These are phyloP conservation scores for Solanum bulbocastanum DNA, from an alignment of 257 asterid genomes.

Conservation along the genomic window DNA sequence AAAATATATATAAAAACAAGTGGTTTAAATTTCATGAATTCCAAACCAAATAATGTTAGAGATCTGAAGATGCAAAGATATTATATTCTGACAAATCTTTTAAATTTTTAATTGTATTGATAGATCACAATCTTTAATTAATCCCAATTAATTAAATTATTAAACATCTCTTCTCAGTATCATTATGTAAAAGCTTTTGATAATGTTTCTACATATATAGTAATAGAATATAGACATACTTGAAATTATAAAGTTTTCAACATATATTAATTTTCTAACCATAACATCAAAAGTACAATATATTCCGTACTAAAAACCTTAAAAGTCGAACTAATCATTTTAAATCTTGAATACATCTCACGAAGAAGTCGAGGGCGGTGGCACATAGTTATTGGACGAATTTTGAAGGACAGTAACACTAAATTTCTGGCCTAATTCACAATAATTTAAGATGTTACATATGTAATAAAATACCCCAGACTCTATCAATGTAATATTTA, in stretches of 20 bases:
- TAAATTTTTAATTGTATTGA: neutral
- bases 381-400: neutral
- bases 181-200: neutral
- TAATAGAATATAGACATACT: neutral
- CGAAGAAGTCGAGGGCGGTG: neutral
- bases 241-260: neutral
- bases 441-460: conserved; percentile 48
- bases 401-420: conserved; percentile 21
- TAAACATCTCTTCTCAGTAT: neutral
- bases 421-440: conserved; percentile 46
- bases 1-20: neutral
- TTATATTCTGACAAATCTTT: neutral
- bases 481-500: conserved; percentile 7
- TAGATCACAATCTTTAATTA: neutral
- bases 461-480: conserved; percentile 45
- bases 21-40: neutral
- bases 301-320: neutral
- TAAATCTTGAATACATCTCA: neutral
- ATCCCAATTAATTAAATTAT: neutral
- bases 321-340: neutral
- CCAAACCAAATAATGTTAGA: neutral
- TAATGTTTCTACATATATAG: neutral
- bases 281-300: neutral
- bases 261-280: neutral
- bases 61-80: neutral